phyloP scores from a whole-genome alignment of 176 grass and related monocot genomes.

The Carex pumila region DNA sequence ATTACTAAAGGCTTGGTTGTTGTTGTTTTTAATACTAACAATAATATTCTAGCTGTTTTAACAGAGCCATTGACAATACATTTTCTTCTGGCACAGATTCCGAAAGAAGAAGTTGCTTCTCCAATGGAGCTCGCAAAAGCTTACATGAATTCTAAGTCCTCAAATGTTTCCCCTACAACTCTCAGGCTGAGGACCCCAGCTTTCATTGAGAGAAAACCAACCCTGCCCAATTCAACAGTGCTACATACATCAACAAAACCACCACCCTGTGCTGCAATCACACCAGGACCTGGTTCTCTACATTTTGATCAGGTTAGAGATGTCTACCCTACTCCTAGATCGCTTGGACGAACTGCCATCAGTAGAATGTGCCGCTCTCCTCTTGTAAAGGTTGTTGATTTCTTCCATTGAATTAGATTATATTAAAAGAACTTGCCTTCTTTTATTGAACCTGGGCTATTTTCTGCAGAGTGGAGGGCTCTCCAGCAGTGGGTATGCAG shows the following conservation, averaged over 20 bases:
- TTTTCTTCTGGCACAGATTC: conserved; percentile 5
- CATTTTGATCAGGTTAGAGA: conserved; percentile 1
- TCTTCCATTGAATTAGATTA: neutral
- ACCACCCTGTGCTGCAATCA: neutral
- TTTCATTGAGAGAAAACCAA: conserved; percentile 12
- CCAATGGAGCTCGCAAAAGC: conserved; percentile 33
- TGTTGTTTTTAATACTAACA: neutral
- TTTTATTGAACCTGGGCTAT: neutral
- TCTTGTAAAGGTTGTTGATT: conserved; percentile 18
- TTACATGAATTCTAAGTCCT: conserved; percentile 26
- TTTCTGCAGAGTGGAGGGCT: conserved; percentile 12
- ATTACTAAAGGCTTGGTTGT: neutral
- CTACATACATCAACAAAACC: neutral
- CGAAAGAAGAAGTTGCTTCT: conserved; percentile 21
- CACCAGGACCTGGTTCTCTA: neutral
- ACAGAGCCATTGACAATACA: neutral
- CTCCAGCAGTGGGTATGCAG: conserved; percentile 1
- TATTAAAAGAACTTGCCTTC: neutral
- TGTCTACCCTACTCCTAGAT: conserved; percentile 10
- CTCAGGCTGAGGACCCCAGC: conserved; percentile 17
- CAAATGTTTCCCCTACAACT: conserved; percentile 9
- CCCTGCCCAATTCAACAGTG: neutral
- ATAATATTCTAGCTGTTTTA: neutral
- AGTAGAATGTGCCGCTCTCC: conserved; percentile 30
- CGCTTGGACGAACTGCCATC: conserved; percentile 18